phyloP scores from a whole-genome alignment of 2,329 filamentous ascomycete genomes.

The Scedosporium dehoogii region DNA sequence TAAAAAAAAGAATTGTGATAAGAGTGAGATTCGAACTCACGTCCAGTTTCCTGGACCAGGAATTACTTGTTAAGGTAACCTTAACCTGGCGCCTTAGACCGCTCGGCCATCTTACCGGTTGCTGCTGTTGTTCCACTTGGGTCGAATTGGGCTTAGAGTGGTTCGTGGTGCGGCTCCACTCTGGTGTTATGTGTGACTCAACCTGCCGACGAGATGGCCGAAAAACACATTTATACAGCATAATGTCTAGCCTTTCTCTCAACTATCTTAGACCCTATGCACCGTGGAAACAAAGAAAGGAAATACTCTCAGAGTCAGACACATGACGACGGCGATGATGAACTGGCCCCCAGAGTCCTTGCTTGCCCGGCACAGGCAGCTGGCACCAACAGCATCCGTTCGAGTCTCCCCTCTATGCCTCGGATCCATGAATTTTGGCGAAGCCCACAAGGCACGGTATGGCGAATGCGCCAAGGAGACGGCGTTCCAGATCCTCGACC shows the following conservation, averaged over 20 bases:
- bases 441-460: conserved; percentile 11
- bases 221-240: no score
- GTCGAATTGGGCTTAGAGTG: no score
- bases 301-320: neutral
- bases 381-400: conserved; percentile 13
- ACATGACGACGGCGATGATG: neutral
- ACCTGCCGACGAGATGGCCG: no score
- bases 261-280: neutral
- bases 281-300: neutral
- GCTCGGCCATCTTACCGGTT: no score
- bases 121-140: no score
- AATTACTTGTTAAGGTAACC: no score
- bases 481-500: conserved; percentile 45
- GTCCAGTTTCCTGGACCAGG: no score
- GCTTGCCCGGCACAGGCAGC: conserved; percentile 14
- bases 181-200: no score
- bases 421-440: conserved; percentile 16
- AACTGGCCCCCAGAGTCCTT: conserved; percentile 9
- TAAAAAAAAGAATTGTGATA: no score
- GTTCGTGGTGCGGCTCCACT: no score
- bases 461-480: conserved; percentile 28
- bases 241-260: neutral
- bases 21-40: no score
- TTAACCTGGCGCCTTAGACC: no score
- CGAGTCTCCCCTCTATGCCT: conserved; percentile 16